Percentiles rank a stretch among this genome's conserved stretches.
Conservation (phyloP, 306 rosid species). For the Pterocarpus santalinus region DNA sequence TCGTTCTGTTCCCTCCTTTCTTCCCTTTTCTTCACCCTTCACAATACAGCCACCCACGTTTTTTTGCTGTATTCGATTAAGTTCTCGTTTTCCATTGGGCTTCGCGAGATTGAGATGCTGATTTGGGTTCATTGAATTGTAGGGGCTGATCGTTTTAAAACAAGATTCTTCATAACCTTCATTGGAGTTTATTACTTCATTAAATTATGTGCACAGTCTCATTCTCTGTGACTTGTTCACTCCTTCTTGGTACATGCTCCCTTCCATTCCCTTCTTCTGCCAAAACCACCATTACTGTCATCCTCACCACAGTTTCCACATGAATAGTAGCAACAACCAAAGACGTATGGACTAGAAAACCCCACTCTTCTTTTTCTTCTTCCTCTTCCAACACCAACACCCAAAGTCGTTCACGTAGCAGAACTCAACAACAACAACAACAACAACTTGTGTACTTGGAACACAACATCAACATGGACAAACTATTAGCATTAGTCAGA, state of each 20-base stretch:
- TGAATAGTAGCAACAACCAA: conserved; percentile 47
- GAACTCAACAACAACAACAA: conserved; percentile 39
- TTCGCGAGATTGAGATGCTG: too few species aligned
- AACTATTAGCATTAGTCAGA: conserved; percentile 62
- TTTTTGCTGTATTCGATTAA: too few species aligned
- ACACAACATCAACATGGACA: conserved; percentile 83
- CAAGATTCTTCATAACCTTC: background rate
- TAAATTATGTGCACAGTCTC: conserved; percentile 54
- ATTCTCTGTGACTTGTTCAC: conserved; percentile 39
- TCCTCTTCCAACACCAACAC: conserved; percentile 12
- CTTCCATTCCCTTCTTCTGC: conserved; percentile 36
- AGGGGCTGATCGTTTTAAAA: too few species aligned
- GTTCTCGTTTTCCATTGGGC: too few species aligned
- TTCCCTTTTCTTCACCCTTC: too few species aligned
- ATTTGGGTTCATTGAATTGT: too few species aligned
- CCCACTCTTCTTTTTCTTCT: conserved; percentile 35
- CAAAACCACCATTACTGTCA: conserved; percentile 14
- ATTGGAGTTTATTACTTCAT: background rate
- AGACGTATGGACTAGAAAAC: conserved; percentile 72
- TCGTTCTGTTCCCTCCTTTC: too few species aligned
- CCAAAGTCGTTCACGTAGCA: conserved; percentile 37
- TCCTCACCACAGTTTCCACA: background rate
- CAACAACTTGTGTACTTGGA: conserved; percentile 55
- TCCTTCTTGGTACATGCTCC: conserved; percentile 21
- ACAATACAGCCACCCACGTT: too few species aligned